Evolutionary conservation across 306 rosid genomes (phyloP).

Genomic region (Malus sieversii): DNA sequence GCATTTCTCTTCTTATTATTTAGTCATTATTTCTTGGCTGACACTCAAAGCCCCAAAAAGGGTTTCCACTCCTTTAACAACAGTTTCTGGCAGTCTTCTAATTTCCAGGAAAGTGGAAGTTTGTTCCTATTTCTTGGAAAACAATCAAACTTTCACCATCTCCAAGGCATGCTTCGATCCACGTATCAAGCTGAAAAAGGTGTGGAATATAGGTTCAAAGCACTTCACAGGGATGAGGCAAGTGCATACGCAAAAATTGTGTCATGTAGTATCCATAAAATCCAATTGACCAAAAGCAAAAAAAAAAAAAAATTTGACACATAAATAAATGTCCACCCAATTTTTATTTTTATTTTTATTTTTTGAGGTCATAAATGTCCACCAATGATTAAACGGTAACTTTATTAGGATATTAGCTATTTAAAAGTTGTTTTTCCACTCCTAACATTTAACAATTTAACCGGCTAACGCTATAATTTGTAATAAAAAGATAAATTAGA

Average conservation of each 20-base stretch:
- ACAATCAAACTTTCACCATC: background rate
- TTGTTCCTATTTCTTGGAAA: background rate
- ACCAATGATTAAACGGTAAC: background rate
- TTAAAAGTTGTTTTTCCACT: background rate
- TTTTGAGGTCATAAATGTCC: background rate
- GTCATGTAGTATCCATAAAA: background rate
- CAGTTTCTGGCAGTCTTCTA: background rate
- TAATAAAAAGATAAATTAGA: too few relatives aligned
- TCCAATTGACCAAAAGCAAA: background rate
- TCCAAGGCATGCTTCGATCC: background rate
- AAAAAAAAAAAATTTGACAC: background rate
- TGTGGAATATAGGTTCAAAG: background rate
- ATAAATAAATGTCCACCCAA: too few relatives aligned
- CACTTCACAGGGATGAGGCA: background rate
- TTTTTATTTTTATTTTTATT: too few relatives aligned
- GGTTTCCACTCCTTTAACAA: background rate
- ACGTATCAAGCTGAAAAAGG: background rate
- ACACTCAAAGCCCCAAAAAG: background rate
- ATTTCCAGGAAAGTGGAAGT: background rate
- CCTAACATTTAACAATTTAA: too few relatives aligned
- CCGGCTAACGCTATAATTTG: rapidly evolving
- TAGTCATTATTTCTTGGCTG: background rate
- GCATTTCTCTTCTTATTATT: background rate
- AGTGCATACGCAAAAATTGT: background rate
- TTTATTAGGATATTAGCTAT: too few relatives aligned